A percentile compares a stretch with the other conserved stretches of the same genome.
phyloP scores from a whole-genome alignment of 208 protist genomes.

The Trypanosoma mega region DNA sequence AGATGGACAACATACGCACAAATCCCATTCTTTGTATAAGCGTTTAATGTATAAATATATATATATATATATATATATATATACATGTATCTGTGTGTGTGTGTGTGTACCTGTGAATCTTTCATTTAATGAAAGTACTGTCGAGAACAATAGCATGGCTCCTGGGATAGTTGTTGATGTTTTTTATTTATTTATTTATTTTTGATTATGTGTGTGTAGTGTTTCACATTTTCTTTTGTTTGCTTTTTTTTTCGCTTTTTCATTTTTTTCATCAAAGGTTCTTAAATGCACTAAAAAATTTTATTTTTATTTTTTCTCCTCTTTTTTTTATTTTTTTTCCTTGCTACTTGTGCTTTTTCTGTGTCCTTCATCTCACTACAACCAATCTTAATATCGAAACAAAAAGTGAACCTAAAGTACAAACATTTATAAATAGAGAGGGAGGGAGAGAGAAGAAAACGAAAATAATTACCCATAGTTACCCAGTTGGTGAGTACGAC shows the following conservation, averaged over 20 bases:
- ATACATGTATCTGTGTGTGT: no score
- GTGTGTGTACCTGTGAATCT: no score
- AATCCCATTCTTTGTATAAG: slow-evolving; percentile 80
- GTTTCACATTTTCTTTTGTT: no score
- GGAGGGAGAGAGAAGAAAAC: background rate
- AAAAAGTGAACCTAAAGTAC: background rate
- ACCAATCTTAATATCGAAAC: slow-evolving; percentile 6
- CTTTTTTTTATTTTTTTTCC: slow-evolving; percentile 9
- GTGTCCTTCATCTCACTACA: no score
- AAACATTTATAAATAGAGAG: slow-evolving; percentile 15
- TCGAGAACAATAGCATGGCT: no score
- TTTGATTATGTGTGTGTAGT: no score
- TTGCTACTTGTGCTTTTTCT: slow-evolving; percentile 4
- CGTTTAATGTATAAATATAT: slow-evolving; percentile 18
- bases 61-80: background rate
- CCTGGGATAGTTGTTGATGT: slow-evolving; percentile 1
- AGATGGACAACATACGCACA: slow-evolving; percentile 56
- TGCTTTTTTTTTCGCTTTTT: no score
- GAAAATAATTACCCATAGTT: background rate
- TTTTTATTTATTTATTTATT: slow-evolving; percentile 4
- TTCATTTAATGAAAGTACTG: no score
- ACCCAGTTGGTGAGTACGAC: background rate
- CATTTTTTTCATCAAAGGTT: no score
- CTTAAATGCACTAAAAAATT: no score
- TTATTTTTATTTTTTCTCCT: slow-evolving; percentile 8